Base-by-base conservation (phyloP, 768 basidiomycete genomes). In the Coprinellus micaceus region DNA sequence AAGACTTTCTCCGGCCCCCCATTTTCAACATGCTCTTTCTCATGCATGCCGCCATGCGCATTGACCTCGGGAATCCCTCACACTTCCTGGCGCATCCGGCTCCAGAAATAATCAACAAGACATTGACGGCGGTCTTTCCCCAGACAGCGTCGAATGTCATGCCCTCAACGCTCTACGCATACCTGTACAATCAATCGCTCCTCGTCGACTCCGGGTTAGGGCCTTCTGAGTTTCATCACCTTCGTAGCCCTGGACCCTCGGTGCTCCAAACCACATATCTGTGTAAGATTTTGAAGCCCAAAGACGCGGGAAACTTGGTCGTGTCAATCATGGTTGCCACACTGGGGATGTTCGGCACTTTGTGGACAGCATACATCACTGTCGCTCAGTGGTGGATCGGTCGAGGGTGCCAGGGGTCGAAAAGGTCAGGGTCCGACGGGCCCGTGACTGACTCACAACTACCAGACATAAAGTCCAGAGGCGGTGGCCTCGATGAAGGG, bases 61-160 rank as follows among this genome's bases (percentile, higher is more conserved):
- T 68, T n/a, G 67, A 68, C 29, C 52, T 68, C 2, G 67, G 67
- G 1, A 67, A 64, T 33, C 56, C 57, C 39, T 60, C 57, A 25
- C 64, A 68, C 52, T 61, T 66, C 53, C 21, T 68, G 4, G 52
- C 63, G 29, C 57, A 66, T 52, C 47, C 33, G n/a, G n/a, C n/a
- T n/a, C n/a, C n/a, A 6, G 33, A 33, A 13, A 13, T 13, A 13
- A 43, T 53, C n/a, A 39, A 55, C 11, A 13, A 37, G 41, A 52
- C 52, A 19, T 41, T 59, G 40, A 49, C 43, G 7, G 7, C 43
- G 6, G 43, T 19, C 24, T 24, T 44, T 44, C 43, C 43, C 6
- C 10, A 6, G 24, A 17, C n/a, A 17, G 7, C 43, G 6, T n/a
- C n/a, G n/a, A 7, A 5, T 6, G 7, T 17, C n/a, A 24, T 24